phyloP scores from a whole-genome alignment of 495 filamentous ascomycete species.

The Cercophora sp. region DNA sequence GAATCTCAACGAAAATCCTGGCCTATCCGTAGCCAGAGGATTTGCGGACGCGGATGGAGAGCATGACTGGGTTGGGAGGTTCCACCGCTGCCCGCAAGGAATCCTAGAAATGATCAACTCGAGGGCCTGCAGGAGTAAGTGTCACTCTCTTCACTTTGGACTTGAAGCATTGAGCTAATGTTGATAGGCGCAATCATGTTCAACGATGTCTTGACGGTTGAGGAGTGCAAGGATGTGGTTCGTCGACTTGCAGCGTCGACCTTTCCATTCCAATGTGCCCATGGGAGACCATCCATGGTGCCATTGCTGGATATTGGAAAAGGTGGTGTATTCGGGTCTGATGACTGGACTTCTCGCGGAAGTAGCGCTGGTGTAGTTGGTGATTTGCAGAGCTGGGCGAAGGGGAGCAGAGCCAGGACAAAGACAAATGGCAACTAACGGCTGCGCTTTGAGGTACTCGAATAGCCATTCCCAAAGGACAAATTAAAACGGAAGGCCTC shows the following conservation, averaged over 20 bases:
- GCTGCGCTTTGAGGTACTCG: no score
- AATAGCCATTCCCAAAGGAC: no score
- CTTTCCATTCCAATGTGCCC: slow-evolving; percentile 93
- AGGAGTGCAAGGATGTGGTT: slow-evolving; percentile 66
- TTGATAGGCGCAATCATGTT: slow-evolving; percentile 81
- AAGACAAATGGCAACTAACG: no score
- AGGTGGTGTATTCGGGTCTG: not conserved
- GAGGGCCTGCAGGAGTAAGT: slow-evolving; percentile 72
- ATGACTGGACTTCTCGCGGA: not conserved
- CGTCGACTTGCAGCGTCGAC: slow-evolving; percentile 58
- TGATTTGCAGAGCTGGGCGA: slow-evolving; percentile 13
- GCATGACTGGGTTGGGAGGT: slow-evolving; percentile 52
- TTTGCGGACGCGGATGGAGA: slow-evolving; percentile 5
- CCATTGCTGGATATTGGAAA: slow-evolving; percentile 60
- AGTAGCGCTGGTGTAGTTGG: slow-evolving; percentile 3
- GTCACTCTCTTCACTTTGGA: not conserved
- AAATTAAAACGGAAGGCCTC: no score
- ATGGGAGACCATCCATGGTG: slow-evolving; percentile 75
- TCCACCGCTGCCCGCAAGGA: slow-evolving; percentile 66
- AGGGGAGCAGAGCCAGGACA: no score
- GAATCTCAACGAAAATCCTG: slow-evolving; percentile 39
- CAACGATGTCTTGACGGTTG: slow-evolving; percentile 67
- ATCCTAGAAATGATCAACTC: slow-evolving; percentile 89
- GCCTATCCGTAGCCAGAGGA: not conserved
- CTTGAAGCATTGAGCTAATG: slow-evolving; percentile 3